Conservation (phyloP, 495 filamentous ascomycete species). For the Neurospora sublineolata region DNA sequence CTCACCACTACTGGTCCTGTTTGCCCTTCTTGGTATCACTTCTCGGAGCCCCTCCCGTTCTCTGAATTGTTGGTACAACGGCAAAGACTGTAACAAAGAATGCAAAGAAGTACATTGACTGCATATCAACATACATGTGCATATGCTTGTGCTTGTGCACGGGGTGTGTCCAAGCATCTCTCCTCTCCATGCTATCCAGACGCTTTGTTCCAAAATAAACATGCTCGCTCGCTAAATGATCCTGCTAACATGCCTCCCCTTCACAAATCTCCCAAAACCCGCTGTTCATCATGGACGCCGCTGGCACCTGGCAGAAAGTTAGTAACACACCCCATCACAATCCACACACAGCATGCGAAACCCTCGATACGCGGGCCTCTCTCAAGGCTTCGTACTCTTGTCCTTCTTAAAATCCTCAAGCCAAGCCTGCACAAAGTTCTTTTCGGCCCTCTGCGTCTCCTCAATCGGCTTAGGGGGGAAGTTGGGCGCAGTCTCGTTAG, state of each 20-base stretch:
- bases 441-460: constrained; percentile 43
- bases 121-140: background rate
- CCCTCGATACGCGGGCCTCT: background rate
- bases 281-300: background rate
- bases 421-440: constrained; percentile 54
- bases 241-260: background rate
- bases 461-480: constrained; percentile 43
- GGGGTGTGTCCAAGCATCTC: background rate
- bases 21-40: background rate
- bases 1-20: background rate
- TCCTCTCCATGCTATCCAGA: background rate
- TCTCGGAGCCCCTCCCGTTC: background rate
- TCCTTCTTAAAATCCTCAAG: constrained; percentile 41
- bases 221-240: background rate
- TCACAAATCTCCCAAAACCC: background rate
- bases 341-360: background rate
- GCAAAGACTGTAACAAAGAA: background rate
- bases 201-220: background rate
- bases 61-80: background rate
- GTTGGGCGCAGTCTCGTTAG: constrained; percentile 42
- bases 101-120: background rate
- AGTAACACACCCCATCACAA: background rate
- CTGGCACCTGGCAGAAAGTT: background rate
- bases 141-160: background rate
- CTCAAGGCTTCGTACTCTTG: background rate